phyloP scores from a whole-genome alignment of 2,329 filamentous ascomycete genomes.

The Chaetomium olivaceum region DNA sequence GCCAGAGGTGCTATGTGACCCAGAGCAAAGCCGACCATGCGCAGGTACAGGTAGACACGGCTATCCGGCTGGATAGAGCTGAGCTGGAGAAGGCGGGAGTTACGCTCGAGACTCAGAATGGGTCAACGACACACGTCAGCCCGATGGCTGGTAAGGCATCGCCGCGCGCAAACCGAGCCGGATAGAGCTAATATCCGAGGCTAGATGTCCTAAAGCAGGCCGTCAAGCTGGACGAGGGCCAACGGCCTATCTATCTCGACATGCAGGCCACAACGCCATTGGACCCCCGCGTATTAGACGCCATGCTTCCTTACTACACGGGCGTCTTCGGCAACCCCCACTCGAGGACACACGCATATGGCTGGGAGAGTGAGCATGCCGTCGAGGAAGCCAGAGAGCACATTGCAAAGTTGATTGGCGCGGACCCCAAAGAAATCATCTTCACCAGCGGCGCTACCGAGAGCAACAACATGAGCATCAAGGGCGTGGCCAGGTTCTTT shows the following conservation, averaged over 20 bases:
- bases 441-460: slow-evolving; percentile 98
- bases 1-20: slow-evolving; percentile 70
- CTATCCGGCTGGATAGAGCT: slow-evolving; percentile 84
- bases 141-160: slow-evolving; percentile 64
- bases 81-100: slow-evolving; percentile 70
- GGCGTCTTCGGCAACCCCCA: slow-evolving; percentile 96
- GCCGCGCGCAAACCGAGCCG: slow-evolving; percentile 29
- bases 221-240: slow-evolving; percentile 88
- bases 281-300: slow-evolving; percentile 90
- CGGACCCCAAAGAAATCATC: slow-evolving; percentile 96
- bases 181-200: slow-evolving; percentile 14
- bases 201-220: slow-evolving; percentile 84
- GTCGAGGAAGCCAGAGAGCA: slow-evolving; percentile 84
- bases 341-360: slow-evolving; percentile 95
- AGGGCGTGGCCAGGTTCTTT: slow-evolving; percentile 95
- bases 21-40: slow-evolving; percentile 78
- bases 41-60: slow-evolving; percentile 78
- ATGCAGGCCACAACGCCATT: slow-evolving; percentile 97
- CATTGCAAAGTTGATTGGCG: slow-evolving; percentile 83
- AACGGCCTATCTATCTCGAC: slow-evolving; percentile 93
- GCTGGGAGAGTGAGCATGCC: slow-evolving; percentile 96
- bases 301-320: slow-evolving; percentile 93
- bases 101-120: slow-evolving; percentile 50
- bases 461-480: slow-evolving; percentile 99
- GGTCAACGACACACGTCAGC: slow-evolving; percentile 71